These are phyloP conservation scores for Scytalidium sp. DNA, from an alignment of 2,329 filamentous ascomycete genomes.

Conservation along the genomic window DNA sequence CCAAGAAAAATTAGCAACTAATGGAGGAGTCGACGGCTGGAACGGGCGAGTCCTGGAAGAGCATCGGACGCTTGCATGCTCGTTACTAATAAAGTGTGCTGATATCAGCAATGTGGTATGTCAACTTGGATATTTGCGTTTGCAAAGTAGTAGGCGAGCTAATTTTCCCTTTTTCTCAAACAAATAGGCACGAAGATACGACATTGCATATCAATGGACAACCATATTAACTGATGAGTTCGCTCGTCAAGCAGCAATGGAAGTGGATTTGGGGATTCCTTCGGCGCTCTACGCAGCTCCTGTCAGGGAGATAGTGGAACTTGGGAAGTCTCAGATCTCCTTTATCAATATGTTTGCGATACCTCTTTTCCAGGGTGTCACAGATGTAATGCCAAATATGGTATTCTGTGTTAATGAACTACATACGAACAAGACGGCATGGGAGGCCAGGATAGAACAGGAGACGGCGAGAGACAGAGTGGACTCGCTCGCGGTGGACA, in stretches of 20 bases:
- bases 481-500: conserved; percentile 27
- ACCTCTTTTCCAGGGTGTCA: conserved; percentile 84
- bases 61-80: conserved; percentile 78
- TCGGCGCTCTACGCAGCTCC: conserved; percentile 85
- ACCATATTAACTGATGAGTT: conserved; percentile 94
- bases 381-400: conserved; percentile 82
- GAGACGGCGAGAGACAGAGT: conserved; percentile 43
- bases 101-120: conserved; percentile 97
- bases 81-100: conserved; percentile 92
- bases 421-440: conserved; percentile 69
- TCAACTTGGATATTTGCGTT: conserved; percentile 22
- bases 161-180: too few species aligned
- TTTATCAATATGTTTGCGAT: conserved; percentile 97
- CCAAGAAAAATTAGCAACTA: conserved; percentile 72
- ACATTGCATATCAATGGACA: conserved; percentile 85
- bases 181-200: conserved; percentile 76
- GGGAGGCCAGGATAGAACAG: conserved; percentile 64
- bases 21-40: conserved; percentile 69
- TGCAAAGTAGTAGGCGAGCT: conserved; percentile 18
- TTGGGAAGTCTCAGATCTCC: conserved; percentile 84
- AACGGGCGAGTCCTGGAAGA: conserved; percentile 72
- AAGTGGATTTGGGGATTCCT: conserved; percentile 79
- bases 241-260: conserved; percentile 88
- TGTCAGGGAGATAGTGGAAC: conserved; percentile 76
- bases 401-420: conserved; percentile 82